Percentiles rank a stretch among this genome's conserved stretches.
Evolutionary conservation across 352 stramenopile species (phyloP).

Genomic region (Phytophthora idaei): DNA sequence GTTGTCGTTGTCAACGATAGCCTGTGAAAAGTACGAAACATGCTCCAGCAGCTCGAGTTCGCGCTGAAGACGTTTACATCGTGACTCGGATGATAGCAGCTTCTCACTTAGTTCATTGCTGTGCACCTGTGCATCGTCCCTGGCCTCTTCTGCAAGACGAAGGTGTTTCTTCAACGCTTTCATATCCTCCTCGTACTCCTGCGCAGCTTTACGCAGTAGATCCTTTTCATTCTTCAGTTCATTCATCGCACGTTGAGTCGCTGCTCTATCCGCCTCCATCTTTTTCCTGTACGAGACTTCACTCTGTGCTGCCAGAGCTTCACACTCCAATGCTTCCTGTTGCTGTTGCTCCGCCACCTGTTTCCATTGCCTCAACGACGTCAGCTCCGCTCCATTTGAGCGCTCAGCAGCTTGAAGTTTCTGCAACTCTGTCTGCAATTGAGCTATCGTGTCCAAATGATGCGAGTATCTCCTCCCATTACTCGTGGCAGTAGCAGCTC

Average conservation of each 20-base stretch:
- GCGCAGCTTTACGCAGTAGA: conserved; percentile 17
- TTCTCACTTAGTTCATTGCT: conserved; percentile 59
- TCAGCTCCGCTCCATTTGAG: conserved; percentile 48
- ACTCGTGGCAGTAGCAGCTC: not conserved
- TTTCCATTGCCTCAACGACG: conserved; percentile 57
- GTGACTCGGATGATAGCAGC: conserved; percentile 66
- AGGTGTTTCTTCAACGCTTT: conserved; percentile 41
- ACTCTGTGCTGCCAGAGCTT: conserved; percentile 44
- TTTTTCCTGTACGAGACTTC: conserved; percentile 49
- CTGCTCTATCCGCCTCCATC: conserved; percentile 47
- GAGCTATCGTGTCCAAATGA: conserved; percentile 37
- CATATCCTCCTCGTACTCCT: conserved; percentile 37
- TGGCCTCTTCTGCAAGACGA: conserved; percentile 45
- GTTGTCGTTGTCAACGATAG: conserved; percentile 67
- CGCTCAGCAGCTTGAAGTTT: conserved; percentile 40
- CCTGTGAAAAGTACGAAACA: conserved; percentile 74
- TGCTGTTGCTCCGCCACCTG: conserved; percentile 43
- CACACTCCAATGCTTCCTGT: conserved; percentile 45
- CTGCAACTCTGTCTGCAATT: conserved; percentile 54
- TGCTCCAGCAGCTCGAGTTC: conserved; percentile 80
- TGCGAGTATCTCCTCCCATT: conserved; percentile 28
- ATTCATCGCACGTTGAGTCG: conserved; percentile 34
- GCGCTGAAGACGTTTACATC: conserved; percentile 71
- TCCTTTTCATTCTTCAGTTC: conserved; percentile 39
- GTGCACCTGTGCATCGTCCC: conserved; percentile 45